These are phyloP conservation scores for Geotrichum candidum DNA, from an alignment of 1,139 yeast species.

Conservation along the genomic window DNA sequence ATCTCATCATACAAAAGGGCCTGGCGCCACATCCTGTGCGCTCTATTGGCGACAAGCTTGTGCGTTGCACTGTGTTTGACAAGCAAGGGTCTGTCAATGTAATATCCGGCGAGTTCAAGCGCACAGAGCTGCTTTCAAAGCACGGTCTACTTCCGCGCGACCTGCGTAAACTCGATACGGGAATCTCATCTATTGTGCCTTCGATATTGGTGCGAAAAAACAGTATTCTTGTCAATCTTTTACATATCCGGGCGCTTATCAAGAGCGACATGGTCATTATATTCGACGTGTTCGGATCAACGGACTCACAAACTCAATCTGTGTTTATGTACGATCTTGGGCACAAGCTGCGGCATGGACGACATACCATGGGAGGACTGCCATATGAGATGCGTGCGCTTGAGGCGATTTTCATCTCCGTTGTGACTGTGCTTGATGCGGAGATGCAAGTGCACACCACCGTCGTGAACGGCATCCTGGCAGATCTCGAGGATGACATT, in stretches of 20 bases:
- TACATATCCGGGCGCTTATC: slow-evolving; percentile 82
- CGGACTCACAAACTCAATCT: slow-evolving; percentile 58
- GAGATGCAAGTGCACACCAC: slow-evolving; percentile 73
- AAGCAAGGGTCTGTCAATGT: slow-evolving; percentile 62
- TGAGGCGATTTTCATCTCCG: slow-evolving; percentile 81
- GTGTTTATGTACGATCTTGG: slow-evolving; percentile 83
- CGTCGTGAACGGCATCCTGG: slow-evolving; percentile 68
- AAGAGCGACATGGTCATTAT: slow-evolving; percentile 75
- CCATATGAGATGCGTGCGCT: slow-evolving; percentile 82
- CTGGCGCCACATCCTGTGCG: slow-evolving; percentile 16
- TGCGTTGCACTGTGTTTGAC: slow-evolving; percentile 75
- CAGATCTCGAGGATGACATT: slow-evolving; percentile 78
- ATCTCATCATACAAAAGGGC: slow-evolving; percentile 9
- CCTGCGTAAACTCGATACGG: slow-evolving; percentile 79
- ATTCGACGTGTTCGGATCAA: slow-evolving; percentile 65
- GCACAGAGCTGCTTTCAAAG: slow-evolving; percentile 65
- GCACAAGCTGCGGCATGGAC: slow-evolving; percentile 55
- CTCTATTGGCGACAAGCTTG: slow-evolving; percentile 34
- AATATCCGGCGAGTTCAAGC: slow-evolving; percentile 71
- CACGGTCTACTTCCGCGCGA: slow-evolving; percentile 80
- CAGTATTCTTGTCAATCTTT: slow-evolving; percentile 70
- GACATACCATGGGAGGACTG: slow-evolving; percentile 35
- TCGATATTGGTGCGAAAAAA: slow-evolving; percentile 72
- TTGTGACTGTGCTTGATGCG: slow-evolving; percentile 74
- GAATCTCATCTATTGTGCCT: slow-evolving; percentile 84